Evolutionary conservation across 23 red algal species (phyloP).

Genomic region (Agarophyton chilense): DNA sequence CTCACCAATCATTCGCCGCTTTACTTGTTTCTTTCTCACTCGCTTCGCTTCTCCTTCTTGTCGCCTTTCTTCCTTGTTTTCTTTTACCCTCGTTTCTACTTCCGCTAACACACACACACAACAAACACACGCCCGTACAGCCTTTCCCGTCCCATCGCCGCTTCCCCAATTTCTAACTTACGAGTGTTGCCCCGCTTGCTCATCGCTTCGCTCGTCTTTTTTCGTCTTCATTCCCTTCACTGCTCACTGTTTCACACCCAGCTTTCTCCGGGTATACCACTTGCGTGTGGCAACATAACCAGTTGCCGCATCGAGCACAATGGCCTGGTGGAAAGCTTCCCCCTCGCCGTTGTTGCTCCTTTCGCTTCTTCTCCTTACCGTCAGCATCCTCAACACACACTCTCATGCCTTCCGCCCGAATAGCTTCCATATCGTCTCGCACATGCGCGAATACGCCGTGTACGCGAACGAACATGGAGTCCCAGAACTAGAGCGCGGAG

Average conservation of each 20-base stretch:
- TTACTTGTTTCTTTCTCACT: neutral
- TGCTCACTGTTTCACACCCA: neutral
- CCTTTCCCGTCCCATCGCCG: no score
- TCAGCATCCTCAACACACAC: neutral
- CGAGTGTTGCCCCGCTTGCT: neutral
- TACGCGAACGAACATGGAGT: conserved; percentile 37
- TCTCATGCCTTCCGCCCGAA: neutral
- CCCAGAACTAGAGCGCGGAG: conserved; percentile 43
- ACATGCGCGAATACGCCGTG: conserved; percentile 29
- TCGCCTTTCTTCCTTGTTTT: neutral
- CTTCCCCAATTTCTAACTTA: no score
- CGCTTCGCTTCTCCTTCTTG: neutral
- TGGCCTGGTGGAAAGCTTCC: conserved; percentile 31
- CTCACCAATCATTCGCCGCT: neutral
- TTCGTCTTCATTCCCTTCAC: neutral
- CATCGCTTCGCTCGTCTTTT: neutral
- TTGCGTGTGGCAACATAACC: neutral
- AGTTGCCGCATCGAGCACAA: conserved; percentile 17
- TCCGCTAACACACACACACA: no score
- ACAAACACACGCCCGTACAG: no score
- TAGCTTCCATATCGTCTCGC: neutral
- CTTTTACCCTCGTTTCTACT: neutral
- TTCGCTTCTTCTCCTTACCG: neutral
- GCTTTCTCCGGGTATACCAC: neutral
- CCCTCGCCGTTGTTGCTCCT: conserved; percentile 37